phyloP scores from a whole-genome alignment of 169 alveolate genomes.

The Plasmodium cynomolgi region DNA sequence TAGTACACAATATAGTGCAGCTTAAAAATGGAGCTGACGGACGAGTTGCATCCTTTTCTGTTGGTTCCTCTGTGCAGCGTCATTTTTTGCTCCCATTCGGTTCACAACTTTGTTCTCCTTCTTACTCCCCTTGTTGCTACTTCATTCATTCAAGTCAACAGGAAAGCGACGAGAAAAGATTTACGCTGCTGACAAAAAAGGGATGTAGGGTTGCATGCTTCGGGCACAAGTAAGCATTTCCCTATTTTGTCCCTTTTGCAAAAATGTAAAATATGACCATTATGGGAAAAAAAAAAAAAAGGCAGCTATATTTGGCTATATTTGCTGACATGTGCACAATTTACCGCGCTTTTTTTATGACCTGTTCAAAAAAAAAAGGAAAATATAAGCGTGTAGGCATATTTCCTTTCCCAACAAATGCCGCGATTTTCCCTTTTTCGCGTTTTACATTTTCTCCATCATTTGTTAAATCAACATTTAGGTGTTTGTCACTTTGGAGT shows the following conservation, averaged over 20 bases:
- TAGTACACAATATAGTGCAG: not conserved
- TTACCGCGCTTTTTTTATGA: not conserved
- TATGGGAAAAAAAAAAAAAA: constrained; percentile 9
- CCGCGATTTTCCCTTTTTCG: not conserved
- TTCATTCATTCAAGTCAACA: not conserved
- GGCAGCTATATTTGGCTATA: not conserved
- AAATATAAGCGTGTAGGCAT: not conserved
- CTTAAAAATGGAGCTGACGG: not conserved
- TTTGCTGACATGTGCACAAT: constrained; percentile 27
- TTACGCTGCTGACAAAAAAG: not conserved
- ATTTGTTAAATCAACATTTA: not conserved
- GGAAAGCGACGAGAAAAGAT: not conserved
- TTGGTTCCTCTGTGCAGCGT: not conserved
- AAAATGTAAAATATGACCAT: constrained; percentile 8
- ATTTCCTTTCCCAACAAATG: not conserved
- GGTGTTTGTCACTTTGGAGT: not conserved
- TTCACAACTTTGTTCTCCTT: not conserved
- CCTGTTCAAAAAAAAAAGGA: not conserved
- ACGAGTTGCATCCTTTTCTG: not conserved
- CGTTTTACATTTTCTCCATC: not conserved
- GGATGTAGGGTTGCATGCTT: not conserved
- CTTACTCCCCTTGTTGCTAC: not conserved
- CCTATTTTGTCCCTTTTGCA: not conserved
- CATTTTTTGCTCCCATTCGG: not conserved
- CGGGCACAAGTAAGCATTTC: not conserved